Evolutionary conservation across 768 basidiomycete genomes (phyloP), one percentile per base, ranked within the genome.

Genomic region (Saitozyma sp.): DNA sequence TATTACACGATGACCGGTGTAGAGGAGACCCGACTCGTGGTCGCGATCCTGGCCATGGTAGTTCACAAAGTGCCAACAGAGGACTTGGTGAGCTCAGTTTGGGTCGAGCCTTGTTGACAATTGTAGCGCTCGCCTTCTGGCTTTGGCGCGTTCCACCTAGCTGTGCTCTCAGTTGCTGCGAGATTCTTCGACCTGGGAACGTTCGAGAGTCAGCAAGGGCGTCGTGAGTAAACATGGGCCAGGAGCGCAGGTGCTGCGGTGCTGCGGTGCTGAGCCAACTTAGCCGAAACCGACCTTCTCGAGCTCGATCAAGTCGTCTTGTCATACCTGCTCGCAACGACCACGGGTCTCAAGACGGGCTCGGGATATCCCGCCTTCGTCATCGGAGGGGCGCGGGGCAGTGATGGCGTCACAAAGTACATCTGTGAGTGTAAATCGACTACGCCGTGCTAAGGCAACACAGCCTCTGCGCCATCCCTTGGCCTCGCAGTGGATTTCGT

Each of bases 121-220:
- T 50, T 39, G 58, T 54, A 78, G 71, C 64, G 63, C 29, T 70
- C 74, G 2, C 74, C 80, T 2, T 74, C 90, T 1, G 89, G 90
- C 5, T 95, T 91, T 71, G 94, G 94, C 3, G 86, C 87, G 0
- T 84, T 95, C 51, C 94, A 98, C 71, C 82, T 86, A 1, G 88
- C 90, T 0, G 85, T 94, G 43, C 82, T 93, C 9, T 83, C 84
- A 16, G 81, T 96, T 6, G 86, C 91, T 0, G 87, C 92, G 29
- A 84, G 85, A 66, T 87, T 85, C 70, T 83, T 94, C 17, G 84
- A 86, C 6, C 82, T 81, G 54, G 84, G 29, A 29, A 29, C 29
- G 29, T 29, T 29, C 5, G 29, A 29, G 5, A 29, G 29, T 29
- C 29, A 29, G 5, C 29, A 29, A 29, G 29, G 29, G 29, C 84